phyloP scores from a whole-genome alignment of 192 early-diverging fungal genomes.

The Gryganskiella cystojenkinii region DNA sequence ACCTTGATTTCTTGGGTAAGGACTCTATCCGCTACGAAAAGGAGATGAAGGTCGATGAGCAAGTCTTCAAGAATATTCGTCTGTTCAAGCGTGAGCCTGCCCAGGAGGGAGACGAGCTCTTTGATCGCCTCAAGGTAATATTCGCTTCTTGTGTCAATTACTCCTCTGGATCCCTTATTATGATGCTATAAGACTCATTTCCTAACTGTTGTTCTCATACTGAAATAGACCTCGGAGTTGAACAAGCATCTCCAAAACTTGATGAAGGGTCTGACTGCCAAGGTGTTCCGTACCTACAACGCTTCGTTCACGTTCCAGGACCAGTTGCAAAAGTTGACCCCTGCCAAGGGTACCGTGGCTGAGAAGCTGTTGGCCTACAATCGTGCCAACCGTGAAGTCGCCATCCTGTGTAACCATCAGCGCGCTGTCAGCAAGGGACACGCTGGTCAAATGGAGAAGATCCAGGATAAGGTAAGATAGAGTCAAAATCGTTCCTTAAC shows the following conservation, averaged over 20 bases:
- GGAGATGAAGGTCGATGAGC: slow-evolving; percentile 82
- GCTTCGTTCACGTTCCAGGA: slow-evolving; percentile 94
- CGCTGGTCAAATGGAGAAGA: slow-evolving; percentile 77
- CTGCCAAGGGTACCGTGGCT: slow-evolving; percentile 69
- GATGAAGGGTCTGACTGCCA: slow-evolving; percentile 95
- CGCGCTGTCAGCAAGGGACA: slow-evolving; percentile 86
- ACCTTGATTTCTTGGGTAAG: slow-evolving; percentile 98
- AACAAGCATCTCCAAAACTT: slow-evolving; percentile 91
- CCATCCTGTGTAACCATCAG: slow-evolving; percentile 99
- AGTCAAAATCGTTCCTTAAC: too few species aligned
- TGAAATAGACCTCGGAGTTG: slow-evolving; percentile 71
- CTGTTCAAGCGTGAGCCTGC: slow-evolving; percentile 90
- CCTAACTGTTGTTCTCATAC: background rate
- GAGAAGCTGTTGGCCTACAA: slow-evolving; percentile 96
- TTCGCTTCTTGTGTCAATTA: background rate
- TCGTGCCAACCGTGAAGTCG: slow-evolving; percentile 95
- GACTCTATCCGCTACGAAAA: slow-evolving; percentile 97
- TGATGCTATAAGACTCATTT: background rate
- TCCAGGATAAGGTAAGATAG: slow-evolving; percentile 78
- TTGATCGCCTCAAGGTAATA: slow-evolving; percentile 88
- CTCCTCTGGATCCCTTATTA: background rate
- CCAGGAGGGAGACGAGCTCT: slow-evolving; percentile 79
- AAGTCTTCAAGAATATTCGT: slow-evolving; percentile 94
- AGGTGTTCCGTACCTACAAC: slow-evolving; percentile 99
- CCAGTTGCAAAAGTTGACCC: slow-evolving; percentile 79